phyloP scores from a whole-genome alignment of 2,329 filamentous ascomycete genomes.

The Cadophora luteo-olivacea region DNA sequence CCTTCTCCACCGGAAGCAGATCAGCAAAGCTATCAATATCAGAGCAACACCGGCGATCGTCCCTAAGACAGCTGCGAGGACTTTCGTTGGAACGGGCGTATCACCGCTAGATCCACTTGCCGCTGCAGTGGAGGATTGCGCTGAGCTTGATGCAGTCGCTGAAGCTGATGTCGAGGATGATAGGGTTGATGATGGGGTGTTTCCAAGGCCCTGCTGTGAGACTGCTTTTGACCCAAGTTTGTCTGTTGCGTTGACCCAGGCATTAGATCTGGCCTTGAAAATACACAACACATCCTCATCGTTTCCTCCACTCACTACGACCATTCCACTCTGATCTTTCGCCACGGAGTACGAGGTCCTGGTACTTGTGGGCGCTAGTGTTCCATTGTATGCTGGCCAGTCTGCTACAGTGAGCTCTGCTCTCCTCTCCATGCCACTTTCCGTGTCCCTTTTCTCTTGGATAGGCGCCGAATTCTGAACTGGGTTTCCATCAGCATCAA shows the following conservation, averaged over 20 bases:
- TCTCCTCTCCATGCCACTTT: slow-evolving; percentile 26
- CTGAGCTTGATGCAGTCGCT: slow-evolving; percentile 19
- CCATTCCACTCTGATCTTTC: slow-evolving; percentile 65
- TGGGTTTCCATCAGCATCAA: slow-evolving; percentile 63
- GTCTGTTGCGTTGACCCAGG: slow-evolving; percentile 75
- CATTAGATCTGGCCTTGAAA: slow-evolving; percentile 77
- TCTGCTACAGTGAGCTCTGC: slow-evolving; percentile 62
- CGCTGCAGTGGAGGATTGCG: slow-evolving; percentile 35
- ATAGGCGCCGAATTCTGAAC: slow-evolving; percentile 55
- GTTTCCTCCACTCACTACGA: slow-evolving; percentile 82
- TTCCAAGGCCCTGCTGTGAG: slow-evolving; percentile 29
- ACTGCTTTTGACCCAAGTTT: slow-evolving; percentile 36
- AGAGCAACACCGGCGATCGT: slow-evolving; percentile 76
- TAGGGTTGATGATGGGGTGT: slow-evolving; percentile 41
- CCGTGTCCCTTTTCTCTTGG: slow-evolving; percentile 25
- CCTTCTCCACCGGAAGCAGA: slow-evolving; percentile 68
- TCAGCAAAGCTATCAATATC: slow-evolving; percentile 59
- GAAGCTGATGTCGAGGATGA: slow-evolving; percentile 41
- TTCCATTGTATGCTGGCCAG: slow-evolving; percentile 83
- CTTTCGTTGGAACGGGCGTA: slow-evolving; percentile 53
- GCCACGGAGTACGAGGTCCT: slow-evolving; percentile 77
- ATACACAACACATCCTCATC: slow-evolving; percentile 68
- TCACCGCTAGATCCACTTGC: slow-evolving; percentile 26
- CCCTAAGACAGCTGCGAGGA: slow-evolving; percentile 83
- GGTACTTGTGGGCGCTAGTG: slow-evolving; percentile 68